These are phyloP conservation scores for Scorias spongiosa DNA, from an alignment of 2,329 filamentous ascomycete species.

Conservation along the genomic window DNA sequence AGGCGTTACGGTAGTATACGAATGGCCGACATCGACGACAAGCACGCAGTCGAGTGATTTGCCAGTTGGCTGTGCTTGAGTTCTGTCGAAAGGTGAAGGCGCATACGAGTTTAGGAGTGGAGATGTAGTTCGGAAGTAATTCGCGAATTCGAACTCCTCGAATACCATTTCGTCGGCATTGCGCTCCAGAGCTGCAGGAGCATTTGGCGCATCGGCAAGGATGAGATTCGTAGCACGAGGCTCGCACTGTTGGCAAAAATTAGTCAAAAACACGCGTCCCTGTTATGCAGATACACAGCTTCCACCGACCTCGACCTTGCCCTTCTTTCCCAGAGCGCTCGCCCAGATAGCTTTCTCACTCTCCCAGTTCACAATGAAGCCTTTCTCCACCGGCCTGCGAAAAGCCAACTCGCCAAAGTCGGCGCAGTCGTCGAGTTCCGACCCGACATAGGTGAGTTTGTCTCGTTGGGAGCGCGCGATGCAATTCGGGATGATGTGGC, in stretches of 20 bases:
- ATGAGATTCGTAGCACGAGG: conserved; percentile 71
- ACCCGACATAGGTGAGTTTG: conserved; percentile 62
- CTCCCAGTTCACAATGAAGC: conserved; percentile 94
- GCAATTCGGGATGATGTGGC: conserved; percentile 69
- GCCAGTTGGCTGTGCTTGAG: conserved; percentile 1
- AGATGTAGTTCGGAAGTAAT: conserved; percentile 63
- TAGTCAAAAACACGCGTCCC: conserved; percentile 1
- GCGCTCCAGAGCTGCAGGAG: conserved; percentile 62
- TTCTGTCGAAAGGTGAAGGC: conserved; percentile 1
- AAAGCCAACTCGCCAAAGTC: conserved; percentile 86
- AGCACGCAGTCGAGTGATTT: conserved; percentile 65
- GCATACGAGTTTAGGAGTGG: conserved; percentile 52
- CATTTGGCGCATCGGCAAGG: conserved; percentile 74
- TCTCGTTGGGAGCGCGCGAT: conserved; percentile 66
- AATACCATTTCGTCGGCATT: conserved; percentile 96
- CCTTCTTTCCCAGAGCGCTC: conserved; percentile 59
- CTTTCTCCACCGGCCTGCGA: conserved; percentile 80
- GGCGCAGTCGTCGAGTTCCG: conserved; percentile 61
- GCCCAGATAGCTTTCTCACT: conserved; percentile 93
- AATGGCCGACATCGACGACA: conserved; percentile 82
- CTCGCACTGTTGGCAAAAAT: conserved; percentile 39
- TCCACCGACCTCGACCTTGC: conserved; percentile 8
- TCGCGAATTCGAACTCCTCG: conserved; percentile 87
- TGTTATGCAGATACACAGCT: conserved; percentile 4
- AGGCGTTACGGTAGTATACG: conserved; percentile 80